Evolutionary conservation across 2,329 filamentous ascomycete genomes (phyloP), one percentile per base, ranked within the genome.

Genomic region (Talaromyces sp.): DNA sequence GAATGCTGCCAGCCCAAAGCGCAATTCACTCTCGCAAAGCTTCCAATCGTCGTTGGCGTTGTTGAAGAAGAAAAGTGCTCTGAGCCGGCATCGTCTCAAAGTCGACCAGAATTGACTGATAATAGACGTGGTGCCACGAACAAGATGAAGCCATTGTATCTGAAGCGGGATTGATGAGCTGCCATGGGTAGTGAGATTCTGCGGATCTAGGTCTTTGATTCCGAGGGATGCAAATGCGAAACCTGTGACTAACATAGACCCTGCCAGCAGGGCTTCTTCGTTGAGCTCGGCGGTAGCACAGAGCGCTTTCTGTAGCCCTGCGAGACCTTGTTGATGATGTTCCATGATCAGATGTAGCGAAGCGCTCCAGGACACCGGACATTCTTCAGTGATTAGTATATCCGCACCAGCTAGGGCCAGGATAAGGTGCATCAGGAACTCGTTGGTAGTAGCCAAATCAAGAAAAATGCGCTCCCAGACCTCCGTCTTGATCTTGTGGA

Each of bases 401-500:
- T 54, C 49, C 17, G 10, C 17, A 4, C 49, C 49, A 54, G 49
- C 49, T 9, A 54, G 49, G 49, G 49, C 49, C 27, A 54, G 7
- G 49, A 54, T 27, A 33, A 54, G 49, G 27, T 54, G 49, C 49
- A 54, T 54, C 17, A 54, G 17, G 22, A 33, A 54, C 9, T 33
- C 27, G 3, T 54, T 35, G 17, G 27, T 3, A 7, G 27, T 4
- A 54, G 49, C 49, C 49, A 54, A 33, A 19, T 54, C 49, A 13
- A 33, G 27, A 33, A 54, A 13, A 1, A 70, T 60, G 5, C 43
- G 66, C 45, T 71, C 61, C 59, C 59, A 61, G 25, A 25, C 27
- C 31, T 25, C 39, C 13, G 17, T 35, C 31, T 61, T 61, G 22
- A 4, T 49, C 5, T 22, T 47, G 31, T 61, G 17, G 2, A 61